Conservation (phyloP, 2,329 filamentous ascomycete genomes). For the Aureobasidium pullulans region DNA sequence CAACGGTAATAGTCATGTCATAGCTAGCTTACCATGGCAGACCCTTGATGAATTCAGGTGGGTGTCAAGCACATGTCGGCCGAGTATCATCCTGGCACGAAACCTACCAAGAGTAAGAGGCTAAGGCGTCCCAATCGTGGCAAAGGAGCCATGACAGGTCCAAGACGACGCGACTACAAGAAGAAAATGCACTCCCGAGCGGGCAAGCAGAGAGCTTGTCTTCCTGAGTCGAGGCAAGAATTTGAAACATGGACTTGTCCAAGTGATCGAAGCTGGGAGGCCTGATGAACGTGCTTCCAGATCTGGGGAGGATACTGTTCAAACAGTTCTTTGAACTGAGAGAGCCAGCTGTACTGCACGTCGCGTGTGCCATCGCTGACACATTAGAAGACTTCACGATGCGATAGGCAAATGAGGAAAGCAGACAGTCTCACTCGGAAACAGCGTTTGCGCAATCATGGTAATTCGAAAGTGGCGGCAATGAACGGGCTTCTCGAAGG, state of each 20-base stretch:
- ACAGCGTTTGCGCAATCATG: not conserved
- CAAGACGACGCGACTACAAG: no score
- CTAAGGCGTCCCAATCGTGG: not conserved
- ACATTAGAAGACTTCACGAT: not conserved
- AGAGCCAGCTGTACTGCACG: not conserved
- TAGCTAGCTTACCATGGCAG: not conserved
- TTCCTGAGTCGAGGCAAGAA: no score
- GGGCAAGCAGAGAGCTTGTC: no score
- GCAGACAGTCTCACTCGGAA: not conserved
- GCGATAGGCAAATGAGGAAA: not conserved
- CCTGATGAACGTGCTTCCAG: not conserved
- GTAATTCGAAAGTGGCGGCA: not conserved
- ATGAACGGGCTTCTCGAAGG: not conserved
- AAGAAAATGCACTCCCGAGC: no score
- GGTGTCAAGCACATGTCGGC: not conserved
- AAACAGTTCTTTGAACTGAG: not conserved
- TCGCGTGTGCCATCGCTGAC: not conserved
- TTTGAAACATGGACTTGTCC: no score
- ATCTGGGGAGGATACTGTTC: not conserved
- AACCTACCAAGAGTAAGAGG: not conserved
- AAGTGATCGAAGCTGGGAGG: no score
- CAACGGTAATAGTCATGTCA: no score
- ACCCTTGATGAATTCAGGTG: not conserved
- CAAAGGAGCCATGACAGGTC: not conserved
- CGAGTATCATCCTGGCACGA: conserved; percentile 3